A percentile compares a stretch with the other conserved stretches of the same genome.
Evolutionary conservation across 139 green algal species (phyloP).

Genomic region (Haematococcus sp.): DNA sequence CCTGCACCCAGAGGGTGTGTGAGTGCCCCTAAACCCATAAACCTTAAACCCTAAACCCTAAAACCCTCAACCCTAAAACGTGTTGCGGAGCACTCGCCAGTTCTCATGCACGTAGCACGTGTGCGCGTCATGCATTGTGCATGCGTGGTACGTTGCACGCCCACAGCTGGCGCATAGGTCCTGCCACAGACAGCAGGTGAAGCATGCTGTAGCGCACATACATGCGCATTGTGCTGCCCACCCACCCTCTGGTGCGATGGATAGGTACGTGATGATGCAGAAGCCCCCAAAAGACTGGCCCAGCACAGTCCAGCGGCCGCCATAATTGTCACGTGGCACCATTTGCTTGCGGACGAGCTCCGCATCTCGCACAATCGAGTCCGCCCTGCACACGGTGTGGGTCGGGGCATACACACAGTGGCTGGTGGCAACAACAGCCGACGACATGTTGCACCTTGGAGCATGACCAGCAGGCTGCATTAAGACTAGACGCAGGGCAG

Average conservation of each 20-base stretch:
- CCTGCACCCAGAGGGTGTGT: constrained; percentile 25
- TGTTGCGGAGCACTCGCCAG: too few relatives aligned
- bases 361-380: constrained; percentile 89
- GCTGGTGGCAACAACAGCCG: not conserved
- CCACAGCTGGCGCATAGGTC: not conserved
- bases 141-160: too few relatives aligned
- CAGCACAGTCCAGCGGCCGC: constrained; percentile 74
- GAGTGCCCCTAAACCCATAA: too few relatives aligned
- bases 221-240: not conserved
- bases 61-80: too few relatives aligned
- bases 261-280: constrained; percentile 89
- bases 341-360: constrained; percentile 78
- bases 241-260: constrained; percentile 58
- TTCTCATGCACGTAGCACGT: too few relatives aligned
- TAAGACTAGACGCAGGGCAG: not conserved
- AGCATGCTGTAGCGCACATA: not conserved
- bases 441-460: not conserved
- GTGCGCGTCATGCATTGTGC: too few relatives aligned
- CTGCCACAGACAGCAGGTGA: not conserved
- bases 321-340: constrained; percentile 37
- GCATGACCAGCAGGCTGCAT: not conserved
- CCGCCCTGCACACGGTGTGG: constrained; percentile 51
- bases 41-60: too few relatives aligned
- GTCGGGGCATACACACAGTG: not conserved
- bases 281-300: constrained; percentile 97